phyloP scores from a whole-genome alignment of 805 yeast species.

The Myxozyma melibiosi region DNA sequence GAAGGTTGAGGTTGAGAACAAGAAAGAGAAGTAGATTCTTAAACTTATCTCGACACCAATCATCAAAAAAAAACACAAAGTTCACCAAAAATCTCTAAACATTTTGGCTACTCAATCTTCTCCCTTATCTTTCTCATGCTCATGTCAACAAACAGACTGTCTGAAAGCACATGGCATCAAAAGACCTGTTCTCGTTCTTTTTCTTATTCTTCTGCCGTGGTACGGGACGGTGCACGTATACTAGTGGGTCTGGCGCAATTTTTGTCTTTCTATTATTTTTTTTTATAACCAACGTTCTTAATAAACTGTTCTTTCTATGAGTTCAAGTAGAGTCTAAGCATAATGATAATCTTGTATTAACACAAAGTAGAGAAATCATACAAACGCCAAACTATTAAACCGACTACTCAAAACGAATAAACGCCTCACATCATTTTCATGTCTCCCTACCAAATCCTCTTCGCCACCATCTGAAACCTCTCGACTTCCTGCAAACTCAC shows the following conservation, averaged over 20 bases:
- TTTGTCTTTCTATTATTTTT: neutral
- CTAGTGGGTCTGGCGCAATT: constrained; percentile 2
- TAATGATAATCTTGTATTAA: neutral
- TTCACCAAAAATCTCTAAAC: too few relatives aligned
- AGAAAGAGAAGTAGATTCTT: constrained; percentile 6
- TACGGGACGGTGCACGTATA: neutral
- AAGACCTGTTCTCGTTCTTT: too few relatives aligned
- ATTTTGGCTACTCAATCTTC: too few relatives aligned
- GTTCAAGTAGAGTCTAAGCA: neutral
- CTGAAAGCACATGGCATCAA: too few relatives aligned
- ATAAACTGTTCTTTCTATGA: neutral
- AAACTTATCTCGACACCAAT: neutral
- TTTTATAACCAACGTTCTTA: neutral
- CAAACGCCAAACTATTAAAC: neutral
- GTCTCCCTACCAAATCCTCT: constrained; percentile 62
- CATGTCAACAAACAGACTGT: too few relatives aligned
- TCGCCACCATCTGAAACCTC: constrained; percentile 75
- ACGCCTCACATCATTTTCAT: neutral
- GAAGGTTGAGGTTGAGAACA: neutral
- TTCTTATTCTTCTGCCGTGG: too few relatives aligned
- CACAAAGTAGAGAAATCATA: neutral
- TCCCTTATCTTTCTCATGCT: too few relatives aligned
- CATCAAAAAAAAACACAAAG: too few relatives aligned
- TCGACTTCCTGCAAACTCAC: constrained; percentile 53
- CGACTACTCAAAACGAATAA: neutral